These are phyloP conservation scores for Trichoderma asperelloides DNA, from an alignment of 495 filamentous ascomycete species.

Conservation along the genomic window DNA sequence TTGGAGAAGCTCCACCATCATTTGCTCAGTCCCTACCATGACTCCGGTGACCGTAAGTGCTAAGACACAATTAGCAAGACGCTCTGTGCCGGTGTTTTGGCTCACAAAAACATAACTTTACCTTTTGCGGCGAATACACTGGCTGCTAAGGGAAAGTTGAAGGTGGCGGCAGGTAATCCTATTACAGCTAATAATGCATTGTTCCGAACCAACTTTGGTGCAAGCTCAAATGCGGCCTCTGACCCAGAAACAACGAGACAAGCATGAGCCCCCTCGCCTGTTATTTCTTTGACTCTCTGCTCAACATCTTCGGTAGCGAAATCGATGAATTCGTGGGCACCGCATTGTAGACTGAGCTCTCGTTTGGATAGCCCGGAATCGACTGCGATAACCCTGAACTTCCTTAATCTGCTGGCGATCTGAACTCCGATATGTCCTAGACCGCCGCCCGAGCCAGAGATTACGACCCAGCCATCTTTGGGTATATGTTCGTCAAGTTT, in stretches of 20 bases:
- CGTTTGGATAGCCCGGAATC: constrained; percentile 52
- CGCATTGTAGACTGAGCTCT: constrained; percentile 44
- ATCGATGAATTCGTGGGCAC: constrained; percentile 49
- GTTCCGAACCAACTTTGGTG: constrained; percentile 8
- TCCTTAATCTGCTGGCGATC: constrained; percentile 51
- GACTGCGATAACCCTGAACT: constrained; percentile 54
- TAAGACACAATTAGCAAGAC: not conserved
- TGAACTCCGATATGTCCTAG: constrained; percentile 54
- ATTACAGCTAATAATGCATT: not conserved
- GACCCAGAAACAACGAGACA: constrained; percentile 36
- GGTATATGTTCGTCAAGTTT: constrained; percentile 11
- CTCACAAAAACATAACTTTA: not conserved
- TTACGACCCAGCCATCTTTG: constrained; percentile 52
- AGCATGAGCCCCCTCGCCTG: constrained; percentile 52
- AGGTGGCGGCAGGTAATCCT: not conserved
- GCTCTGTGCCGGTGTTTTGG: not conserved
- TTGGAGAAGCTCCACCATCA: constrained; percentile 8
- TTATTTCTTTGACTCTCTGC: constrained; percentile 41
- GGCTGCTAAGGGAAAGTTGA: constrained; percentile 8
- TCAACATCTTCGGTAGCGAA: constrained; percentile 46
- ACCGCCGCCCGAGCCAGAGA: constrained; percentile 56
- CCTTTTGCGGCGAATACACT: constrained; percentile 5
- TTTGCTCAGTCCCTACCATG: not conserved
- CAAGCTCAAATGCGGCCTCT: constrained; percentile 7
- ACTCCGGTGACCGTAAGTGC: not conserved